These are phyloP conservation scores for Phaseolus lunatus DNA, from an alignment of 306 rosid genomes.

Conservation along the genomic window DNA sequence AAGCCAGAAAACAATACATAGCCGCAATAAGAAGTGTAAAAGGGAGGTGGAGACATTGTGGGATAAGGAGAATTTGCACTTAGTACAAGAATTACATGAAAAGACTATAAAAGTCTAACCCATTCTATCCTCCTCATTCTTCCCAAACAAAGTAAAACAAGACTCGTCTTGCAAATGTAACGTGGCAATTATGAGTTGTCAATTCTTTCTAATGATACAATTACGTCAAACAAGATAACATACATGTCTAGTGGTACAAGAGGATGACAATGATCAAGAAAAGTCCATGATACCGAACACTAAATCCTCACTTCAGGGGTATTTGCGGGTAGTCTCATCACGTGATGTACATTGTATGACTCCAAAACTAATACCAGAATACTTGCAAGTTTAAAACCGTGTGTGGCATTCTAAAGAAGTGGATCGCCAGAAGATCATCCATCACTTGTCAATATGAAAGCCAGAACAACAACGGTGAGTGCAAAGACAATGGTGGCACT, in stretches of 20 bases:
- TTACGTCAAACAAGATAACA: slow-evolving; percentile 12
- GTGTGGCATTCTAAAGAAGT: neutral
- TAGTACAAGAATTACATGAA: neutral
- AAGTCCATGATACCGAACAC: slow-evolving; percentile 17
- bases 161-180: neutral
- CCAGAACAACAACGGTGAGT: slow-evolving; percentile 69
- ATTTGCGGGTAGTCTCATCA: slow-evolving; percentile 22
- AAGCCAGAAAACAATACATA: too few species aligned
- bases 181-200: slow-evolving; percentile 26
- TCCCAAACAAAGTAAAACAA: neutral
- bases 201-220: neutral
- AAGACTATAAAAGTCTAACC: neutral
- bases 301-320: slow-evolving; percentile 1
- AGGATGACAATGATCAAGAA: slow-evolving; percentile 13
- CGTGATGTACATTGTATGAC: neutral
- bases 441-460: slow-evolving; percentile 73
- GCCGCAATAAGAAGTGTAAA: too few species aligned
- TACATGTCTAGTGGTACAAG: slow-evolving; percentile 37
- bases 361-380: slow-evolving; percentile 25
- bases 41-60: too few species aligned
- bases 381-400: slow-evolving; percentile 12
- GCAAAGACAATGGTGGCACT: slow-evolving; percentile 58
- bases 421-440: slow-evolving; percentile 51
- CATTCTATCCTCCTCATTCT: neutral
- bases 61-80: too few species aligned